These are phyloP conservation scores for Stachybotrys chlorohalonatus DNA, from an alignment of 2,329 filamentous ascomycete species.

Conservation along the genomic window DNA sequence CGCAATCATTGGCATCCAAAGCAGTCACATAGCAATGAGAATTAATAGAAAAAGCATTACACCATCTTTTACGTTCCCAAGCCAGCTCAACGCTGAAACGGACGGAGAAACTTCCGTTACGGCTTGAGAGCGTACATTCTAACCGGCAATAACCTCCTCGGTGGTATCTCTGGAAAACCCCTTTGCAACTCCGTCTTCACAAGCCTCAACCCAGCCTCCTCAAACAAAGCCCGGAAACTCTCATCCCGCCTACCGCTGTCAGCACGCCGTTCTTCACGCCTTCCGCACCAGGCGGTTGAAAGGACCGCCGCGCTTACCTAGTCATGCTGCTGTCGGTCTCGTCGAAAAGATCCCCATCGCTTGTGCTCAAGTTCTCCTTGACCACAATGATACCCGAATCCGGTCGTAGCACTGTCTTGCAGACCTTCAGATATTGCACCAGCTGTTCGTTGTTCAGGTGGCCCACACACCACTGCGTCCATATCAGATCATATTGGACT, in stretches of 20 bases:
- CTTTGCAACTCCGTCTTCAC: conserved; percentile 62
- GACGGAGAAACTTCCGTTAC: neutral
- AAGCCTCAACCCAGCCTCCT: conserved; percentile 58
- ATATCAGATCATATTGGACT: conserved; percentile 66
- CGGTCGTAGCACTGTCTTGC: conserved; percentile 31
- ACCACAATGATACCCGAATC: conserved; percentile 24
- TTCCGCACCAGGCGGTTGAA: neutral
- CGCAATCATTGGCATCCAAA: neutral
- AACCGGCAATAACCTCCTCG: conserved; percentile 56
- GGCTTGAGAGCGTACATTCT: conserved; percentile 69
- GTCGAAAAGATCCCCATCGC: conserved; percentile 60
- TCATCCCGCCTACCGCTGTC: conserved; percentile 35
- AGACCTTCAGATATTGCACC: conserved; percentile 54
- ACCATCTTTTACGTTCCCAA: too few relatives aligned
- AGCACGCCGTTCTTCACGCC: neutral
- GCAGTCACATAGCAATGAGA: too few relatives aligned
- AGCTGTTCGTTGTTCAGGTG: conserved; percentile 71
- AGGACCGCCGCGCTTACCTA: conserved; percentile 26
- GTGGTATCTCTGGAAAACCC: conserved; percentile 53
- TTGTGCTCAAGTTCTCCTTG: conserved; percentile 61
- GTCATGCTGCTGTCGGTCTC: conserved; percentile 70
- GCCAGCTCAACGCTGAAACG: too few relatives aligned
- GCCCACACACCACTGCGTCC: conserved; percentile 85
- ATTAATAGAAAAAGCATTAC: too few relatives aligned
- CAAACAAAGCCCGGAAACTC: conserved; percentile 64